Evolutionary conservation across 108 stramenopile genomes (phyloP).

Genomic region (Cyclotella atomus): DNA sequence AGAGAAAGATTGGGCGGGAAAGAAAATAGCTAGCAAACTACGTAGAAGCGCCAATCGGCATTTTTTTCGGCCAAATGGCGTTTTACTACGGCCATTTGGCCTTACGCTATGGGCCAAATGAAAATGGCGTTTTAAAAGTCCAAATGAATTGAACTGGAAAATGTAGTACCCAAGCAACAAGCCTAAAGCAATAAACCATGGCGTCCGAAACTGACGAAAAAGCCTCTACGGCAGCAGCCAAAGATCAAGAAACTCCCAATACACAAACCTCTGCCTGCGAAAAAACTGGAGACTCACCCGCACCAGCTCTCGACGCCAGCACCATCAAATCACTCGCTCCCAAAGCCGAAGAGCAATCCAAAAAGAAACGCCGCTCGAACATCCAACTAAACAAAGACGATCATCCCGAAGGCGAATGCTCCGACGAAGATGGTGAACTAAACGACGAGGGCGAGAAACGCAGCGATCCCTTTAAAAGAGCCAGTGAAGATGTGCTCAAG

Average conservation of each 20-base stretch:
- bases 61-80: too few relatives aligned
- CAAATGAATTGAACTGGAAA: too few relatives aligned
- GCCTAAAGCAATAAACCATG: neutral
- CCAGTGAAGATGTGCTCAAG: conserved; percentile 32
- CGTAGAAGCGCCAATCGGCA: too few relatives aligned
- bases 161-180: too few relatives aligned
- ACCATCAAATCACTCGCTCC: neutral
- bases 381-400: conserved; percentile 45
- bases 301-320: neutral
- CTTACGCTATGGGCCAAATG: too few relatives aligned
- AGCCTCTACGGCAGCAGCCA: neutral
- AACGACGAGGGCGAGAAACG: conserved; percentile 43
- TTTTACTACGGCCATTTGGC: too few relatives aligned
- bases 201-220: neutral
- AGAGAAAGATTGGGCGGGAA: too few relatives aligned
- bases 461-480: conserved; percentile 47
- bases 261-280: too few relatives aligned
- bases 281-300: neutral
- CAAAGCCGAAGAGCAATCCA: neutral
- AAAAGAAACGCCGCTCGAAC: conserved; percentile 41
- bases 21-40: too few relatives aligned
- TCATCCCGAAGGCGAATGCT: conserved; percentile 7
- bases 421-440: conserved; percentile 30
- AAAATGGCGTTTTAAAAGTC: too few relatives aligned
- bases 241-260: neutral